A percentile compares a stretch with the other conserved stretches of the same genome.
Conservation (phyloP, 2,329 filamentous ascomycete species). For the Arachnomyces sp. region DNA sequence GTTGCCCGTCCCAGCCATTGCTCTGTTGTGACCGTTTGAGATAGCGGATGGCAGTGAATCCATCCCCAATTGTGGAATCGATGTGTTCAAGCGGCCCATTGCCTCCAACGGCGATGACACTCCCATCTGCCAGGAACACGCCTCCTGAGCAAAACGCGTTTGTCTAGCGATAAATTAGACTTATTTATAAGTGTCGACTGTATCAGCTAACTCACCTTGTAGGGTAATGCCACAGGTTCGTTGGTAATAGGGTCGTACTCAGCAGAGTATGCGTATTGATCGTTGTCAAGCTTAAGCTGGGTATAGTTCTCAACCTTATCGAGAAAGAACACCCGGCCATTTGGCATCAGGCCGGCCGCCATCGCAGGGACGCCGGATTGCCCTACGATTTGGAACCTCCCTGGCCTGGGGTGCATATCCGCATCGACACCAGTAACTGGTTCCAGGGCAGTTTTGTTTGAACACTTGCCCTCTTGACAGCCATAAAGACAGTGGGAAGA, state of each 20-base stretch:
- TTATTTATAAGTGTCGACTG: neutral
- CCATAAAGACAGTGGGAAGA: conserved; percentile 48
- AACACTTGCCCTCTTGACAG: conserved; percentile 36
- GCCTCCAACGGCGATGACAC: conserved; percentile 48
- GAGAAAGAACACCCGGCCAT: conserved; percentile 52
- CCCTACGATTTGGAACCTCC: conserved; percentile 43
- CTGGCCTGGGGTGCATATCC: conserved; percentile 19
- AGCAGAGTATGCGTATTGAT: conserved; percentile 51
- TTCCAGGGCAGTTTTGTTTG: conserved; percentile 3
- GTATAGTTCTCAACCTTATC: conserved; percentile 59
- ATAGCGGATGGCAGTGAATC: conserved; percentile 51
- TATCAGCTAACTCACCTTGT: conserved; percentile 26
- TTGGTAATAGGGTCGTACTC: conserved; percentile 50
- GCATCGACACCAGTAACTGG: neutral
- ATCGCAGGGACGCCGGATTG: conserved; percentile 55
- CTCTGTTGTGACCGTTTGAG: conserved; percentile 41
- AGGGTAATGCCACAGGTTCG: conserved; percentile 38
- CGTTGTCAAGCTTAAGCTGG: conserved; percentile 45
- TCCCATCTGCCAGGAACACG: conserved; percentile 50
- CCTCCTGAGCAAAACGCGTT: conserved; percentile 57
- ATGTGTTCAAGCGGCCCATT: conserved; percentile 49
- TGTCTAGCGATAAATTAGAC: conserved; percentile 27
- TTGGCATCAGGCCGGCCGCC: conserved; percentile 53
- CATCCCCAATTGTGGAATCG: conserved; percentile 51
- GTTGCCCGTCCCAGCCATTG: conserved; percentile 38